Percentiles rank a stretch among this genome's conserved stretches.
Evolutionary conservation across 192 early-diverging fungal species (phyloP).

Genomic region (Backusella circina): DNA sequence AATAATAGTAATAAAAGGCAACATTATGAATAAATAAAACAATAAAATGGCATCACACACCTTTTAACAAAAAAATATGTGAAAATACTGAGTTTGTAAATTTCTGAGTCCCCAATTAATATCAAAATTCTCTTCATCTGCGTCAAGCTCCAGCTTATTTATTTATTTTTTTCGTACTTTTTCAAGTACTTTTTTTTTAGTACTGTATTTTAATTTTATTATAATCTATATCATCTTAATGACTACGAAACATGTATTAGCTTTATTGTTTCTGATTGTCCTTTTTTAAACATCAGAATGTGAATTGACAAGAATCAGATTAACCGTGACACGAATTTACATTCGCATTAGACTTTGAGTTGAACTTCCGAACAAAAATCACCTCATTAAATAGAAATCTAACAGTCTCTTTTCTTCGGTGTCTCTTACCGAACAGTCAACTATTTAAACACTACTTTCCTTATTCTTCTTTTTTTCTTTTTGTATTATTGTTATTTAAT

Average conservation of each 20-base stretch:
- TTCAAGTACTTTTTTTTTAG: not conserved
- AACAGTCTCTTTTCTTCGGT: slow-evolving; percentile 1
- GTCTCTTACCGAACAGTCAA: not conserved
- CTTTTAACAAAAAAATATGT: not conserved
- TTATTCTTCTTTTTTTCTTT: not conserved
- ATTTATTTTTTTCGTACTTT: not conserved
- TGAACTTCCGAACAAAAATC: not conserved
- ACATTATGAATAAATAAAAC: not conserved
- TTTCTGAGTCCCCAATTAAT: not conserved
- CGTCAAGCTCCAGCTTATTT: not conserved
- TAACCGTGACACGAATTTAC: not conserved
- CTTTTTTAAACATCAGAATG: not conserved
- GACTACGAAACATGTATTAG: not conserved
- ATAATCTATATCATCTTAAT: not conserved
- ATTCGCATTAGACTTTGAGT: not conserved
- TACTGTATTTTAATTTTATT: not conserved
- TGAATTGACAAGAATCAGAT: not conserved
- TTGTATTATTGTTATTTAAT: not conserved
- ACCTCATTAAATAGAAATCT: not conserved
- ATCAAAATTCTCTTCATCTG: not conserved
- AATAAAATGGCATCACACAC: not conserved
- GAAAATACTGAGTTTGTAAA: not conserved
- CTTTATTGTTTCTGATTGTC: not conserved
- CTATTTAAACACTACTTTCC: slow-evolving; percentile 3
- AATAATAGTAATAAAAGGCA: not conserved